Base-by-base conservation (phyloP, 140 eudicot genomes). In the Senecio squalidus region DNA sequence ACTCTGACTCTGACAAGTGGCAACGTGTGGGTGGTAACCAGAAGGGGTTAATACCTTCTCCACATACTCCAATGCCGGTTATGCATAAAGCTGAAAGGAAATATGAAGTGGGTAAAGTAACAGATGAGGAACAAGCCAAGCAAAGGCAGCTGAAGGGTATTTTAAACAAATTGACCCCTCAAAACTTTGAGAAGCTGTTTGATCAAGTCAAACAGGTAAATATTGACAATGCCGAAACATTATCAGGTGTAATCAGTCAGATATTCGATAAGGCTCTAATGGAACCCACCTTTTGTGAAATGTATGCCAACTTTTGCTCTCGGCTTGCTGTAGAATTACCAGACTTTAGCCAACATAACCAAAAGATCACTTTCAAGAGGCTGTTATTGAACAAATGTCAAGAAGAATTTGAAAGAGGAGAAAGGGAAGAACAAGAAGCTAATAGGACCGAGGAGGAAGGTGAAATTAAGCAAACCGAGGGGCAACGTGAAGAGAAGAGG, bases 211-310 rank as follows among this genome's bases (percentile, higher is more conserved):
- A 88, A 56, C 72, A 78, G 59, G 94, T 88, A 7, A 88, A 84
- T 40, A 81, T 88, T 14, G 96, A 88, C 68, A 88, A 84, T 66
- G 84, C 58, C 21, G 36, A 39, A 4, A 88, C 96, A 6, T 59
- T 88, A 4, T 66, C 80, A 2, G 94, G 94, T 13, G 96, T 84
- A 31, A 88, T 88, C 15, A 65, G 82, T 4, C 96, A 88, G 65
- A 88, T 88, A 50, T 88, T 88, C 47, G 94, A 88, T 65, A 88
- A 88, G 66, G 94, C 96, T 28, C 62, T 90, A 39, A 90, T 76
- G 97, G 97, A 90, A 49, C 97, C 97, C 1, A 90, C 97, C 41
- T 90, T 90, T 49, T 78, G 84, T 30, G 94, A 90, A 64, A 90
- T 90, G 97, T 90, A 86, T 66, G 95, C 97, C 28, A 59, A 80